These are phyloP conservation scores for Alternaria novae-zelandiae DNA, from an alignment of 2,329 filamentous ascomycete genomes.

Conservation along the genomic window DNA sequence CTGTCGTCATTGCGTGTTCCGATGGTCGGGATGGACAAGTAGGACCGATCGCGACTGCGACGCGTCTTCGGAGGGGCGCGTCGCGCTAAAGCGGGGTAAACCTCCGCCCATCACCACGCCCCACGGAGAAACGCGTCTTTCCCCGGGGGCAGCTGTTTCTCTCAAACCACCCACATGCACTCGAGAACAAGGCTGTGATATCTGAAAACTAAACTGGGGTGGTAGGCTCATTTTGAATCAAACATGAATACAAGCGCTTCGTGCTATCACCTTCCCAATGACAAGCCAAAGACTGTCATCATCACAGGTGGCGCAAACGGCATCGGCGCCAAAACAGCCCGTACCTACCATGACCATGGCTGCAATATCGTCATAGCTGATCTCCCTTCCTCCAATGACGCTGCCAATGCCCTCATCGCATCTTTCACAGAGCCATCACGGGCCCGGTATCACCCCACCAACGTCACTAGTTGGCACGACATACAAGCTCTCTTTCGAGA, in stretches of 20 bases:
- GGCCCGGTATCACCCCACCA: constrained; percentile 47
- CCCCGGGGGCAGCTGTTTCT: neutral
- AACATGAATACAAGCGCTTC: neutral
- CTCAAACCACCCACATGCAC: neutral
- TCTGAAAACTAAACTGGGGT: neutral
- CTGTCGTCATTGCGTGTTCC: neutral
- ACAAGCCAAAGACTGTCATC: constrained; percentile 47
- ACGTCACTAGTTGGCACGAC: constrained; percentile 48
- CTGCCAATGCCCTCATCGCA: constrained; percentile 38
- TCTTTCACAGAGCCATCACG: constrained; percentile 33
- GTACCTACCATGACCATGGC: constrained; percentile 44
- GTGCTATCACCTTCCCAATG: constrained; percentile 16
- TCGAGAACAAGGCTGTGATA: neutral
- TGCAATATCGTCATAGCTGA: constrained; percentile 52
- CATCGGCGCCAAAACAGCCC: constrained; percentile 52
- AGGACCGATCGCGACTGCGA: neutral
- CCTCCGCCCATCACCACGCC: neutral
- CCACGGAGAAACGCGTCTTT: neutral
- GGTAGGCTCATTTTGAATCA: neutral
- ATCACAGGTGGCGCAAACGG: constrained; percentile 52
- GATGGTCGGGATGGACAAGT: neutral
- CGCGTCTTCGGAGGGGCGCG: neutral
- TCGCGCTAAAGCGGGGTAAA: neutral
- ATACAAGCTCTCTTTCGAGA: constrained; percentile 45
- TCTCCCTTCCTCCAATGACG: constrained; percentile 27